phyloP scores from a whole-genome alignment of 2,329 filamentous ascomycete genomes.

The Botryotinia calthae region DNA sequence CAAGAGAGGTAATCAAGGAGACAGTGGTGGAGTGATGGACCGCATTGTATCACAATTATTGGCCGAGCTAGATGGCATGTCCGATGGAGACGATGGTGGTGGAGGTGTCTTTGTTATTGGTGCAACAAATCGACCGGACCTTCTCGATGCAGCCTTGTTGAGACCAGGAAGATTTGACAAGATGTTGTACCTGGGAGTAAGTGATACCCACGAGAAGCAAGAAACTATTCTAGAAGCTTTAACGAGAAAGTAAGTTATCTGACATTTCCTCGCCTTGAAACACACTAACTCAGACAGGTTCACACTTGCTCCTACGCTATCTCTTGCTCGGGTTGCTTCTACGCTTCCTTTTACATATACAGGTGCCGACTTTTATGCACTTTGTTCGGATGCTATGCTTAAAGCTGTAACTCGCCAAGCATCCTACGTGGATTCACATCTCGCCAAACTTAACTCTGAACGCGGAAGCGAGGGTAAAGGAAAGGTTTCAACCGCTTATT shows the following conservation, averaged over 20 bases:
- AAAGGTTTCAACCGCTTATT: conserved; percentile 77
- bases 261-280: conserved; percentile 13
- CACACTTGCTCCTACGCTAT: conserved; percentile 74
- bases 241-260: conserved; percentile 77
- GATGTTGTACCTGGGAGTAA: conserved; percentile 95
- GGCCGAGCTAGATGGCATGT: conserved; percentile 97
- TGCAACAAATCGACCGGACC: conserved; percentile 89
- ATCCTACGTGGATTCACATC: conserved; percentile 76
- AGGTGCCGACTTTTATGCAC: conserved; percentile 92
- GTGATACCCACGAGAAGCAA: conserved; percentile 95
- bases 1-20: conserved; percentile 94
- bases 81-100: conserved; percentile 74
- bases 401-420: conserved; percentile 95
- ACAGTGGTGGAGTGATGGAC: conserved; percentile 97
- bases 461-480: conserved; percentile 33
- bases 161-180: conserved; percentile 94
- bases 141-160: conserved; percentile 85
- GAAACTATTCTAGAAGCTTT: conserved; percentile 89
- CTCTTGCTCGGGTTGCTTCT: conserved; percentile 70
- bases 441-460: conserved; percentile 63
- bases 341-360: conserved; percentile 92
- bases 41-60: conserved; percentile 92
- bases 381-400: conserved; percentile 98
- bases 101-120: conserved; percentile 96
- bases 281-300: conserved; percentile 59